phyloP scores from a whole-genome alignment of 164 flowering plant species.

The Vitis cinerea region DNA sequence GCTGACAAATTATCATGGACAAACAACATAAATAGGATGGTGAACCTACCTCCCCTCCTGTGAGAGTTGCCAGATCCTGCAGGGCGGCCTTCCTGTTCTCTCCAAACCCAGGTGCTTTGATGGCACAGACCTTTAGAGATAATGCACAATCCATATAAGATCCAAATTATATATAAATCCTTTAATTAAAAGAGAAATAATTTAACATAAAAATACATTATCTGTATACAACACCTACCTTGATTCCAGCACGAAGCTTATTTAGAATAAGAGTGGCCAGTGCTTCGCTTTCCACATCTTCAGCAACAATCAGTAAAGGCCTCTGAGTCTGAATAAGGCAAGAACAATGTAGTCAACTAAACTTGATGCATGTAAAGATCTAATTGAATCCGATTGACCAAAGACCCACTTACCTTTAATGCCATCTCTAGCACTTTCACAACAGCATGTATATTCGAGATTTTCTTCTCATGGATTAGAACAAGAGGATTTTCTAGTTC shows the following conservation, averaged over 20 bases:
- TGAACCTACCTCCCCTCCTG: conserved; percentile 64
- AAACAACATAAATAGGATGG: neutral
- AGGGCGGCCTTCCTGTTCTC: conserved; percentile 81
- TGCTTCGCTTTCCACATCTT: conserved; percentile 96
- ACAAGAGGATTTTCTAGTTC: conserved; percentile 93
- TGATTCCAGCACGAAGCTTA: conserved; percentile 92
- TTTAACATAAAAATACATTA: neutral
- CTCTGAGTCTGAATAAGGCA: conserved; percentile 63
- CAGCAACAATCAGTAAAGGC: conserved; percentile 84
- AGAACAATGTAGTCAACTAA: neutral
- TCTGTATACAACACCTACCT: conserved; percentile 39
- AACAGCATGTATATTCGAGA: conserved; percentile 68
- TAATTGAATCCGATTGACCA: neutral
- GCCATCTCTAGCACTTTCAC: conserved; percentile 89
- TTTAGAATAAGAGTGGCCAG: conserved; percentile 85
- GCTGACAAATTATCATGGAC: no score
- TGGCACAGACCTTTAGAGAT: conserved; percentile 72
- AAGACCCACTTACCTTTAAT: conserved; percentile 53
- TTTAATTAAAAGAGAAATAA: neutral
- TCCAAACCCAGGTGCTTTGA: conserved; percentile 98
- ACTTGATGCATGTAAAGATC: neutral
- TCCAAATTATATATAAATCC: neutral
- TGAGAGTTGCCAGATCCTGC: conserved; percentile 83
- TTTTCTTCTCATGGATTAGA: conserved; percentile 87
- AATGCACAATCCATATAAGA: conserved; percentile 7